Conservation (phyloP, 2,329 filamentous ascomycete genomes). For the Epichloe uncinata region DNA sequence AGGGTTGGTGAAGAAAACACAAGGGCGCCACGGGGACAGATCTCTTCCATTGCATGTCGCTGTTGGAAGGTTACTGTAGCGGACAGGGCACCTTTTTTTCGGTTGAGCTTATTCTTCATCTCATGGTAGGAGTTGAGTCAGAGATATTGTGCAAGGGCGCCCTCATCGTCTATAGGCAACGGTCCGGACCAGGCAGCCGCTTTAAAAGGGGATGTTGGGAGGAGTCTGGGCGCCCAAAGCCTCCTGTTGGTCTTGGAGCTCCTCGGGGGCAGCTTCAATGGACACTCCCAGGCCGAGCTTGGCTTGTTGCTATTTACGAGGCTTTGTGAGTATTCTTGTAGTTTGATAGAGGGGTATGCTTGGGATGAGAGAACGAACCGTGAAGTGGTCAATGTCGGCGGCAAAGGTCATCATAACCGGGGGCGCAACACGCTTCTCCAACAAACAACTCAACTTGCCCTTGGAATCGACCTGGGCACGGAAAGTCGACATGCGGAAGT, state of each 20-base stretch:
- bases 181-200: not conserved
- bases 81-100: not conserved
- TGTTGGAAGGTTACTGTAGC: not conserved
- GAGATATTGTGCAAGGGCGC: slow-evolving; percentile 8
- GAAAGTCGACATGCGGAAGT: slow-evolving; percentile 92
- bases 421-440: slow-evolving; percentile 95
- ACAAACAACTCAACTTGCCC: slow-evolving; percentile 80
- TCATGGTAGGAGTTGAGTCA: slow-evolving; percentile 11
- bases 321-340: slow-evolving; percentile 7
- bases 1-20: not conserved
- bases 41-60: not conserved
- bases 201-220: slow-evolving; percentile 54
- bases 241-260: slow-evolving; percentile 77
- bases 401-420: slow-evolving; percentile 90
- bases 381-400: slow-evolving; percentile 89
- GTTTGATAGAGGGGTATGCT: not conserved
- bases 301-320: slow-evolving; percentile 59
- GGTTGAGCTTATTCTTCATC: slow-evolving; percentile 8
- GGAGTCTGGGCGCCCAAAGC: slow-evolving; percentile 33
- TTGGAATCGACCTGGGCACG: slow-evolving; percentile 90
- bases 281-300: slow-evolving; percentile 93
- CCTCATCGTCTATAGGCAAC: slow-evolving; percentile 5
- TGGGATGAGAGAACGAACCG: slow-evolving; percentile 46
- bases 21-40: not conserved
- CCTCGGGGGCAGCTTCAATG: slow-evolving; percentile 73